Percentiles rank a stretch among this genome's conserved stretches.
phyloP scores from a whole-genome alignment of 31 red algal genomes.

The Pterothamnion heteromorphum region DNA sequence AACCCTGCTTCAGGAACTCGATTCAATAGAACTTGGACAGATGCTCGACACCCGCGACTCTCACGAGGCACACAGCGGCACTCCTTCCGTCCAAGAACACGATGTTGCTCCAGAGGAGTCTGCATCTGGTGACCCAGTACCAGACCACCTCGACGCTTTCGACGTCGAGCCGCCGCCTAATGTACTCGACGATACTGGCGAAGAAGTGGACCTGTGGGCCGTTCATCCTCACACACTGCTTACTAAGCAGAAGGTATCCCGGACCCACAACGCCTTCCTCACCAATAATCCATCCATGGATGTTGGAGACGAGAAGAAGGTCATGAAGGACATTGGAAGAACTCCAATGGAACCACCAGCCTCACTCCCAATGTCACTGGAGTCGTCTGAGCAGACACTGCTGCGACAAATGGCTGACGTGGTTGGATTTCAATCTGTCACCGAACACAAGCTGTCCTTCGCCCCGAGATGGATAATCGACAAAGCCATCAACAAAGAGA shows the following conservation, averaged over 20 bases:
- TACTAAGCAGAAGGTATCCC: too few relatives aligned
- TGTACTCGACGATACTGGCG: too few relatives aligned
- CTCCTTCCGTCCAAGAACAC: too few relatives aligned
- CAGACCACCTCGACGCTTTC: too few relatives aligned
- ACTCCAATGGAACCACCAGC: background rate
- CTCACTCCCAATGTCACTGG: background rate
- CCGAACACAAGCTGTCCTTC: constrained; percentile 39
- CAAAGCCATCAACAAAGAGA: background rate
- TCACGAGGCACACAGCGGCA: too few relatives aligned
- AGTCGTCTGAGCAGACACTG: constrained; percentile 15
- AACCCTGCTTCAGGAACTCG: constrained; percentile 21
- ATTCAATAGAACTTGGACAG: too few relatives aligned
- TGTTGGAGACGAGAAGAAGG: background rate
- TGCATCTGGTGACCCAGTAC: too few relatives aligned
- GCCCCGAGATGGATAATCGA: background rate
- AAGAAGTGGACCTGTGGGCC: too few relatives aligned
- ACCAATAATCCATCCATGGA: background rate
- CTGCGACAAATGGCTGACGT: constrained; percentile 21
- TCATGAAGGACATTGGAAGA: background rate
- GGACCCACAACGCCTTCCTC: background rate
- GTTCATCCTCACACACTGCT: too few relatives aligned
- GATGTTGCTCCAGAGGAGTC: too few relatives aligned
- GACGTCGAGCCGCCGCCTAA: too few relatives aligned
- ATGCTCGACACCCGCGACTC: too few relatives aligned
- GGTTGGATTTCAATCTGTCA: background rate